These are phyloP conservation scores for Claviceps sp. DNA, from an alignment of 2,329 filamentous ascomycete genomes.

Conservation along the genomic window DNA sequence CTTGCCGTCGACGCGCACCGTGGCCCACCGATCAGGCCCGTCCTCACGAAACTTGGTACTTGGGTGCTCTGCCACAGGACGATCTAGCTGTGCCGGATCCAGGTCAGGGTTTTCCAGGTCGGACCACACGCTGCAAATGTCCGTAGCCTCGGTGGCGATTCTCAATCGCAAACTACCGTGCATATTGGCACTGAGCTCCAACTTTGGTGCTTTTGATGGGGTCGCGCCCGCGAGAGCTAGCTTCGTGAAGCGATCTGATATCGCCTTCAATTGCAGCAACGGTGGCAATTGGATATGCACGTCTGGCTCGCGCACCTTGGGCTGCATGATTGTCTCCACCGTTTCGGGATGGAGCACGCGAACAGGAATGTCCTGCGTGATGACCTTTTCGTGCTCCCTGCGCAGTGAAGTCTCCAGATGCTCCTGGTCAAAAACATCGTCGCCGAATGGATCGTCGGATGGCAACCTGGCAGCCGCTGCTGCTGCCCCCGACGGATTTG, in stretches of 20 bases:
- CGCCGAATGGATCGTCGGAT: slow-evolving; percentile 25
- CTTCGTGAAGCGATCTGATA: slow-evolving; percentile 90
- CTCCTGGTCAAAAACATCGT: slow-evolving; percentile 32
- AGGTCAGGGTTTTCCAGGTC: slow-evolving; percentile 78
- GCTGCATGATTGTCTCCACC: slow-evolving; percentile 90
- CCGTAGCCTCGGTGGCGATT: slow-evolving; percentile 70
- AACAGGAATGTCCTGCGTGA: slow-evolving; percentile 94
- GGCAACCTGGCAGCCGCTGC: slow-evolving; percentile 15
- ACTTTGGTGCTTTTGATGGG: slow-evolving; percentile 42
- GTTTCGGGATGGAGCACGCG: slow-evolving; percentile 71
- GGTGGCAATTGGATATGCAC: slow-evolving; percentile 87
- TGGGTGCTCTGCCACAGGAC: slow-evolving; percentile 65
- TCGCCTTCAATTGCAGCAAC: slow-evolving; percentile 77
- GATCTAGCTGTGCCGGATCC: slow-evolving; percentile 61
- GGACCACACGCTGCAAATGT: slow-evolving; percentile 76
- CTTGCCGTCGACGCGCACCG: slow-evolving; percentile 77
- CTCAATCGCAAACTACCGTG: slow-evolving; percentile 72
- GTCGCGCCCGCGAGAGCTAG: slow-evolving; percentile 45
- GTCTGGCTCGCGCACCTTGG: slow-evolving; percentile 77
- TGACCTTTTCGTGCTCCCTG: slow-evolving; percentile 73
- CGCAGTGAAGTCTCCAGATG: slow-evolving; percentile 43
- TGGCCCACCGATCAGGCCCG: slow-evolving; percentile 75
- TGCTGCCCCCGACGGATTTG: slow-evolving; percentile 11
- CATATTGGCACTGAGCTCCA: slow-evolving; percentile 90
- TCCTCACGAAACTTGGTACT: slow-evolving; percentile 65